phyloP scores from a whole-genome alignment of 345 rosid species.

The Erysimum cheiranthoides region DNA sequence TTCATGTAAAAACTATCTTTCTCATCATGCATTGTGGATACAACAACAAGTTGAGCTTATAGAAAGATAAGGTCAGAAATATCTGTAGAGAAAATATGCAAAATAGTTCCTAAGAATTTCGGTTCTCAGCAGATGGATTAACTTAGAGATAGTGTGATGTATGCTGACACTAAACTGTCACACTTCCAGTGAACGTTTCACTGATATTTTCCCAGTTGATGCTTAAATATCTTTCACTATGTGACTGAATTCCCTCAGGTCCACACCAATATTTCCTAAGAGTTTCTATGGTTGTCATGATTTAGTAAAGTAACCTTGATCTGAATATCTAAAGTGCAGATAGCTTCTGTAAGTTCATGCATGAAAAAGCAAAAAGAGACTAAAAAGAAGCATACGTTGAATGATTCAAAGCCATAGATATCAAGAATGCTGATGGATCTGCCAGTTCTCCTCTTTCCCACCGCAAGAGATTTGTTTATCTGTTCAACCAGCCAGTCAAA shows the following conservation, averaged over 20 bases:
- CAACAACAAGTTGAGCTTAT: slow-evolving; percentile 1
- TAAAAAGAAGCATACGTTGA: slow-evolving; percentile 59
- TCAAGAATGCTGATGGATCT: slow-evolving; percentile 99
- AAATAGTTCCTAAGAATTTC: neutral
- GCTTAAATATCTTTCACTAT: neutral
- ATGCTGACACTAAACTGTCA: neutral
- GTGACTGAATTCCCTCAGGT: neutral
- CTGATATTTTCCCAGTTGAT: slow-evolving; percentile 2
- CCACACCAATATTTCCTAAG: slow-evolving; percentile 4
- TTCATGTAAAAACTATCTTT: slow-evolving; percentile 2
- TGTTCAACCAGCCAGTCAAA: slow-evolving; percentile 96
- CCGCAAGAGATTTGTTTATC: slow-evolving; percentile 90
- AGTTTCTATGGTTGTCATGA: slow-evolving; percentile 4
- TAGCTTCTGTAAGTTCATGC: slow-evolving; percentile 23
- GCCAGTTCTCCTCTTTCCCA: slow-evolving; percentile 88
- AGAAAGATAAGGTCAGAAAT: slow-evolving; percentile 9
- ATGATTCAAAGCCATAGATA: slow-evolving; percentile 98
- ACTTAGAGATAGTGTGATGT: neutral
- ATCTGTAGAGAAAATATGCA: neutral
- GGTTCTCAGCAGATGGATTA: slow-evolving; percentile 14
- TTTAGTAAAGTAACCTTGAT: neutral
- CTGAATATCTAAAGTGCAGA: slow-evolving; percentile 1
- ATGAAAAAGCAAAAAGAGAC: slow-evolving; percentile 3
- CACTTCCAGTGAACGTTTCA: neutral
- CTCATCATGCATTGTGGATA: slow-evolving; percentile 1